Conservation (phyloP, 2,329 filamentous ascomycete genomes). For the Aspergillus tubingensis region DNA sequence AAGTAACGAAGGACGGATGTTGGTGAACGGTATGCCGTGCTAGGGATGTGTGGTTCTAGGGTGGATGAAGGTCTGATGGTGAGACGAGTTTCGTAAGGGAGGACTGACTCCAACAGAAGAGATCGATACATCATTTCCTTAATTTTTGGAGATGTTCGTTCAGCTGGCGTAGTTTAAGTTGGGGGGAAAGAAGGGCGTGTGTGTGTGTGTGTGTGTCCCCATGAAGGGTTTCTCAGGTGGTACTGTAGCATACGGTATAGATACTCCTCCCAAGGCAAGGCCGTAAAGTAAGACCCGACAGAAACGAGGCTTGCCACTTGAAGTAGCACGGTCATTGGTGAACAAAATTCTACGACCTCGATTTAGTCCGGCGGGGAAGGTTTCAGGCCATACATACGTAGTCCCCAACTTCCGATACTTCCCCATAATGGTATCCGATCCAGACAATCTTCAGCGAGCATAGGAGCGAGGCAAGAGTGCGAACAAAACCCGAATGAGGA, state of each 20-base stretch:
- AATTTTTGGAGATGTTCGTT: background rate
- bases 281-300: background rate
- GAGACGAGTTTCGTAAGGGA: conserved; percentile 2
- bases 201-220: too few relatives aligned
- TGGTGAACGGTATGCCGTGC: too few relatives aligned
- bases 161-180: background rate
- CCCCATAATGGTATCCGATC: background rate
- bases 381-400: background rate
- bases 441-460: background rate
- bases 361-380: background rate
- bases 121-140: background rate
- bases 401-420: background rate
- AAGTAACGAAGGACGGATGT: background rate
- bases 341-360: background rate
- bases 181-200: background rate
- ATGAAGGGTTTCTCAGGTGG: background rate
- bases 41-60: background rate
- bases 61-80: background rate
- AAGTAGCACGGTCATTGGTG: background rate
- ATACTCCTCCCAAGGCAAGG: background rate
- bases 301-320: background rate
- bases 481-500: background rate
- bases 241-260: background rate
- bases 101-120: background rate
- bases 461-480: background rate